These are phyloP conservation scores for Kwoniella sp. DNA, from an alignment of 768 basidiomycete species.

Conservation along the genomic window DNA sequence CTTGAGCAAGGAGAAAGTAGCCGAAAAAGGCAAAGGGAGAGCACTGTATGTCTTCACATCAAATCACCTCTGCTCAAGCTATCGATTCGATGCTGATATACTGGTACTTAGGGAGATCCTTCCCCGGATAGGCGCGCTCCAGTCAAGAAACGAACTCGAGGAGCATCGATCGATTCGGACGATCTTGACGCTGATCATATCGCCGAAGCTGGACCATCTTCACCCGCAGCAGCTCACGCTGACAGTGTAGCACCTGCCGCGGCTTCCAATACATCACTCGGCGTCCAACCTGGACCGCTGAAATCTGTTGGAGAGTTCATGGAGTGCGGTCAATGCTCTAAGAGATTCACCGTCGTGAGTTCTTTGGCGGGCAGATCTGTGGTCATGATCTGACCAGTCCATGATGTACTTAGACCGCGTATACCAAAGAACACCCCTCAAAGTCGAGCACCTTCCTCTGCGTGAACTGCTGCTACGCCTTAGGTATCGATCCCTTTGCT, in stretches of 20 bases:
- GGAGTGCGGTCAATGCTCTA: slow-evolving; percentile 76
- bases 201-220: slow-evolving; percentile 6
- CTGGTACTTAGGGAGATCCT: not conserved
- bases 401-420: slow-evolving; percentile 81
- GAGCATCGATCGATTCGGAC: slow-evolving; percentile 64
- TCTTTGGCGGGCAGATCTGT: no score
- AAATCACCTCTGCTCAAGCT: not conserved
- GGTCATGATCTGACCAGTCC: no score
- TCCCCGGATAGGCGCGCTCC: not conserved
- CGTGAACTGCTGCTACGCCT: slow-evolving; percentile 75
- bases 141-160: slow-evolving; percentile 31
- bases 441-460: slow-evolving; percentile 78
- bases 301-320: slow-evolving; percentile 78
- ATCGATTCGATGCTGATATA: not conserved
- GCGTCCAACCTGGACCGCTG: slow-evolving; percentile 56
- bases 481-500: slow-evolving; percentile 74
- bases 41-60: not conserved
- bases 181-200: slow-evolving; percentile 65
- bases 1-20: slow-evolving; percentile 6
- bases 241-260: slow-evolving; percentile 56
- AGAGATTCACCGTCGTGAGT: slow-evolving; percentile 85
- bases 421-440: slow-evolving; percentile 69
- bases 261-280: slow-evolving; percentile 14
- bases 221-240: not conserved
- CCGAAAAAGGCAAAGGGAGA: not conserved